These are phyloP conservation scores for Mucor sp. DNA, from an alignment of 371 early-diverging fungal genomes.

Conservation along the genomic window DNA sequence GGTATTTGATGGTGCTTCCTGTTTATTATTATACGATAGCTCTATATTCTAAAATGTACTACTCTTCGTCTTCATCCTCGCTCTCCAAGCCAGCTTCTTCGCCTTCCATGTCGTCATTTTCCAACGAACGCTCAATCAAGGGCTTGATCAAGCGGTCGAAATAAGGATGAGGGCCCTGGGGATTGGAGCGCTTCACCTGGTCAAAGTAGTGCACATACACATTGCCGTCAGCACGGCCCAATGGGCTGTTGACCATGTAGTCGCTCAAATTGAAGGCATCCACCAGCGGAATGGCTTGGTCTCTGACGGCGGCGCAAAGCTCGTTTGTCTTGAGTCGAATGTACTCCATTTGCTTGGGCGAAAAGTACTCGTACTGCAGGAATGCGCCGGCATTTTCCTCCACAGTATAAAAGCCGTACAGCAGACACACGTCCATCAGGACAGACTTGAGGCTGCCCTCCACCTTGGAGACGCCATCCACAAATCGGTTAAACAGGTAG, in stretches of 20 bases:
- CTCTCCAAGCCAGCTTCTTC: constrained; percentile 38
- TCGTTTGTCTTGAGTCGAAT: constrained; percentile 66
- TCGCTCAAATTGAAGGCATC: constrained; percentile 90
- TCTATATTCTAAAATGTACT: neutral
- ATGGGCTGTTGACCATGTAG: constrained; percentile 86
- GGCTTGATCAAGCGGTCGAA: constrained; percentile 83
- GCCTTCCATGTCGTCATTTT: constrained; percentile 57
- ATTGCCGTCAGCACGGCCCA: constrained; percentile 89
- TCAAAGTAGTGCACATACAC: constrained; percentile 89
- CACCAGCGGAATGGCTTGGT: constrained; percentile 83
- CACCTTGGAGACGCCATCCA: constrained; percentile 68
- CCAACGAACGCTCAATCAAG: constrained; percentile 66
- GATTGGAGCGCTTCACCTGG: constrained; percentile 77
- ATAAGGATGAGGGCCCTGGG: constrained; percentile 77
- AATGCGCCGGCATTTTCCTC: constrained; percentile 86
- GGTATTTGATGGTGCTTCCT: no score
- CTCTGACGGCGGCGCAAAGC: constrained; percentile 71
- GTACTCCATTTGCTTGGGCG: constrained; percentile 69
- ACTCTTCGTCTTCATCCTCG: constrained; percentile 36
- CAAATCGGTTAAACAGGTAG: constrained; percentile 86
- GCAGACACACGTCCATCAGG: constrained; percentile 68
- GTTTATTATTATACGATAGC: no score
- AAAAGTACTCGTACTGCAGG: constrained; percentile 82
- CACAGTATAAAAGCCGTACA: constrained; percentile 85
- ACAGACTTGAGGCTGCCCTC: constrained; percentile 49